Conservation (phyloP, 305 asterid species). For the Petunia hybrid region DNA sequence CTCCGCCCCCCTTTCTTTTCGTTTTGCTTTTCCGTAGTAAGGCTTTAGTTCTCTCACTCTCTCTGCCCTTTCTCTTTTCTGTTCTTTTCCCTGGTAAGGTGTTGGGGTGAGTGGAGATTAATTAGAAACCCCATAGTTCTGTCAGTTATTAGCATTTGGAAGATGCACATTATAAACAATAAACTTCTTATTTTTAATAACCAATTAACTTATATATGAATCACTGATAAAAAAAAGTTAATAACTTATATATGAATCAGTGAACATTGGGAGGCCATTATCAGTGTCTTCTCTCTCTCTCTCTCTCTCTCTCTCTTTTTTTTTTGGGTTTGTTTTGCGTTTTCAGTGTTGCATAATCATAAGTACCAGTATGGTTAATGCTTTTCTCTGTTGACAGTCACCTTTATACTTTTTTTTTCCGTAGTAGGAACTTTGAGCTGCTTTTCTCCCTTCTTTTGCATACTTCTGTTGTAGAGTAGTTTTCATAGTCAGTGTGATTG, state of each 20-base stretch:
- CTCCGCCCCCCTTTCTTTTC: neutral
- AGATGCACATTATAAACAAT: neutral
- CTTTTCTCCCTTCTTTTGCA: neutral
- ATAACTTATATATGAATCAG: neutral
- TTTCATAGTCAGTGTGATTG: too few species aligned
- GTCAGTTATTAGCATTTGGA: neutral
- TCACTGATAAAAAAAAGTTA: too few species aligned
- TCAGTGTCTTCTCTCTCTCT: neutral
- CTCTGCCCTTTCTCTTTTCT: too few species aligned
- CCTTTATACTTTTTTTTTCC: neutral
- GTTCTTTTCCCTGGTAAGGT: neutral
- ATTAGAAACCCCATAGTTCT: neutral
- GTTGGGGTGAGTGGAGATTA: neutral
- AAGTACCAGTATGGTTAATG: neutral
- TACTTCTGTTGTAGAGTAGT: too few species aligned
- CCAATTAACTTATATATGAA: too few species aligned
- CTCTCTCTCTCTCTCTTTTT: neutral
- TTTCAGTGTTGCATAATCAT: neutral
- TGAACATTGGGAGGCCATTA: neutral
- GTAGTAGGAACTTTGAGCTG: neutral
- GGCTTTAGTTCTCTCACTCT: too few species aligned
- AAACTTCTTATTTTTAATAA: too few species aligned
- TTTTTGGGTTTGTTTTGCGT: too few species aligned
- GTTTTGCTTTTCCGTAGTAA: neutral
- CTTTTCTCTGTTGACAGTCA: neutral